These are phyloP conservation scores for Fonsecaea erecta DNA, from an alignment of 2,329 filamentous ascomycete genomes.

Conservation along the genomic window DNA sequence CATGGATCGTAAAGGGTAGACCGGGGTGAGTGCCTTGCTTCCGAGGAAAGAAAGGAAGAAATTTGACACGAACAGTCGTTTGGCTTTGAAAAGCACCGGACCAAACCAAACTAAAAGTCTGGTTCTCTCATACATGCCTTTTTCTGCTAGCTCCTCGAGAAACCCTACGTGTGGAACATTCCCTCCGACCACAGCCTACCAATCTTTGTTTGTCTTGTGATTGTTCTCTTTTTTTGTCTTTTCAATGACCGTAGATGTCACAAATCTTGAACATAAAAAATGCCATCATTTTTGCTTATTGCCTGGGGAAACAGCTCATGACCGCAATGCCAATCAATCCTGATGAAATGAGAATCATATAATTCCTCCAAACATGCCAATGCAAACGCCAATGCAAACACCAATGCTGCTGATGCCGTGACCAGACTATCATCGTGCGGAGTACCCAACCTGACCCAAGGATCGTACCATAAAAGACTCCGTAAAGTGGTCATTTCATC, in stretches of 20 bases:
- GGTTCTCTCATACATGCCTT: too few species aligned
- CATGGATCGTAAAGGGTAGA: too few species aligned
- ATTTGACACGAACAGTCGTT: too few species aligned
- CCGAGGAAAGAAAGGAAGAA: too few species aligned
- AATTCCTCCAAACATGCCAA: not conserved
- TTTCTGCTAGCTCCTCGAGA: too few species aligned
- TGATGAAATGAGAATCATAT: not conserved
- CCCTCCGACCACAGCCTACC: too few species aligned
- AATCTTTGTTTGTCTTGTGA: too few species aligned
- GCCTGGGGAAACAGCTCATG: not conserved
- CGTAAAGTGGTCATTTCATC: not conserved
- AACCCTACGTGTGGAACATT: too few species aligned
- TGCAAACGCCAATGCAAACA: not conserved
- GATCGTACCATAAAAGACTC: not conserved
- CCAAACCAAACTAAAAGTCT: too few species aligned
- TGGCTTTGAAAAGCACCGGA: too few species aligned
- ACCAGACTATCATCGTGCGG: not conserved
- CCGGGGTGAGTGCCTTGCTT: too few species aligned
- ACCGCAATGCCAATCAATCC: not conserved
- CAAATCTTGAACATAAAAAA: not conserved
- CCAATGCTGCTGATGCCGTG: not conserved
- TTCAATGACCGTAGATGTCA: not conserved
- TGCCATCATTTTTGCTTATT: not conserved
- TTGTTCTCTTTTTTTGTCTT: not conserved
- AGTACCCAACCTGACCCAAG: not conserved